Evolutionary conservation across 2,329 filamentous ascomycete genomes (phyloP), one percentile per base, ranked within the genome.

Genomic region (Colletotrichum sp.): DNA sequence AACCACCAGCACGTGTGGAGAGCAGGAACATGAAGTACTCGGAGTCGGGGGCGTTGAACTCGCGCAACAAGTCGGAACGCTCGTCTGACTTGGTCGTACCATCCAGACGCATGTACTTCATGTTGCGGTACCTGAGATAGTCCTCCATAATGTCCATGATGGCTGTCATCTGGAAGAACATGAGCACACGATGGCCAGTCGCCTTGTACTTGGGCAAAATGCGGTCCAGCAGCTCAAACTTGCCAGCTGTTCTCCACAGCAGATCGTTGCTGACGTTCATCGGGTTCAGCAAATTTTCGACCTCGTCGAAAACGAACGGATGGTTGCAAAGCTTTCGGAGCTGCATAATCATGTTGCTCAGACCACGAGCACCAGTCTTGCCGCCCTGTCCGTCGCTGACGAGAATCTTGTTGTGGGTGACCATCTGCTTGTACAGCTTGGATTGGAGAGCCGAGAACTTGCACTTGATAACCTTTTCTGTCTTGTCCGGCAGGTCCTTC

Each of bases 91-190:
- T 99, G 62, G 97, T 99, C 1, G 96, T 97, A 88, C 97, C 97
- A 82, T 99, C 97, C 76, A 99, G 90, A 83, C 97, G 96, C 79
- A 99, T 90, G 83, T 98, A 99, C 82, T 94, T 90, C 79, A 98
- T 90, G 63, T 94, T 94, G 78, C 95, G 92, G 82, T 95, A 94
- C 5, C 96, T 94, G 78, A 99, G 87, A 84, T 98, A 99, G 84
- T 99, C 97, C 81, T 99, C 97, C 97, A 99, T 99, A 82, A 99
- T 99, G 86, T 99, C 98, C 97, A 99, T 99, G 83, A 99, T 99
- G 77, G 98, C 96, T 6, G 97, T 99, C 97, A 99, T 99, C 85
- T 99, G 97, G 90, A 99, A 99, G 91, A 99, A 99, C 95, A 99
- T 99, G 84, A 99, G 90, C 32, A 99, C 96, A 85, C 97, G 94